Percentiles rank a stretch among this genome's conserved stretches.
Conservation (phyloP, 352 stramenopile genomes). For the Phytopythium mirpurense region DNA sequence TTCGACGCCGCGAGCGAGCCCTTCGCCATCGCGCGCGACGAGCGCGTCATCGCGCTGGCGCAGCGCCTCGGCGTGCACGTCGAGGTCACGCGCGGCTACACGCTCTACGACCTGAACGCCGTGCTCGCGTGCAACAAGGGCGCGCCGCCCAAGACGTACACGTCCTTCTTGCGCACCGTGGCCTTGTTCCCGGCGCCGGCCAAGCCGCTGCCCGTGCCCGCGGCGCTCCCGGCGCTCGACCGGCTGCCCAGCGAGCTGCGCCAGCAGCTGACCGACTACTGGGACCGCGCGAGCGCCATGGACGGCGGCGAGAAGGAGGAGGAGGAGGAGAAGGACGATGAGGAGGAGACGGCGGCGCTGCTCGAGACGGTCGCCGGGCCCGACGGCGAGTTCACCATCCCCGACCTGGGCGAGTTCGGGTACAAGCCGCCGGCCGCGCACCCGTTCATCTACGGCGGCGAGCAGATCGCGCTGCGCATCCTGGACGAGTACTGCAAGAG, state of each 20-base stretch:
- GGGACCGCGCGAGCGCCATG: too few species aligned
- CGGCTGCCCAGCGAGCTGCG: slow-evolving; percentile 50
- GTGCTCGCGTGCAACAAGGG: slow-evolving; percentile 51
- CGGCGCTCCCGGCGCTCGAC: slow-evolving; percentile 34
- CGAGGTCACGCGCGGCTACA: slow-evolving; percentile 55
- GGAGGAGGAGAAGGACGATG: slow-evolving; percentile 9
- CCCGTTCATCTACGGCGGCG: slow-evolving; percentile 73
- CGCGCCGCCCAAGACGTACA: slow-evolving; percentile 72
- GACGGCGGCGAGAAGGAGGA: slow-evolving; percentile 15
- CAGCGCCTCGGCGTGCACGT: slow-evolving; percentile 61
- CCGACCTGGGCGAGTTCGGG: slow-evolving; percentile 60
- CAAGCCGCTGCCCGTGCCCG: slow-evolving; percentile 37
- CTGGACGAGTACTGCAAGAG: slow-evolving; percentile 69
- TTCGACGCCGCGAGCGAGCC: slow-evolving; percentile 91
- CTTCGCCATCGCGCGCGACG: slow-evolving; percentile 84
- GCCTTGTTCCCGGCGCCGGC: slow-evolving; percentile 45
- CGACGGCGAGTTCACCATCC: slow-evolving; percentile 59
- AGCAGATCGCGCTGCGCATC: slow-evolving; percentile 62
- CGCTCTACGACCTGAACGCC: slow-evolving; percentile 65
- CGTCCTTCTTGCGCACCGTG: slow-evolving; percentile 53
- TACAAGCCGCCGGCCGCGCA: slow-evolving; percentile 42
- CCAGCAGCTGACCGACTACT: slow-evolving; percentile 58
- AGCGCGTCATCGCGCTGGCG: slow-evolving; percentile 46
- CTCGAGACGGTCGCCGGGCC: slow-evolving; percentile 44
- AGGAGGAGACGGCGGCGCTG: slow-evolving; percentile 15